phyloP scores from a whole-genome alignment of 2,329 filamentous ascomycete species.

The Mycogone perniciosa region DNA sequence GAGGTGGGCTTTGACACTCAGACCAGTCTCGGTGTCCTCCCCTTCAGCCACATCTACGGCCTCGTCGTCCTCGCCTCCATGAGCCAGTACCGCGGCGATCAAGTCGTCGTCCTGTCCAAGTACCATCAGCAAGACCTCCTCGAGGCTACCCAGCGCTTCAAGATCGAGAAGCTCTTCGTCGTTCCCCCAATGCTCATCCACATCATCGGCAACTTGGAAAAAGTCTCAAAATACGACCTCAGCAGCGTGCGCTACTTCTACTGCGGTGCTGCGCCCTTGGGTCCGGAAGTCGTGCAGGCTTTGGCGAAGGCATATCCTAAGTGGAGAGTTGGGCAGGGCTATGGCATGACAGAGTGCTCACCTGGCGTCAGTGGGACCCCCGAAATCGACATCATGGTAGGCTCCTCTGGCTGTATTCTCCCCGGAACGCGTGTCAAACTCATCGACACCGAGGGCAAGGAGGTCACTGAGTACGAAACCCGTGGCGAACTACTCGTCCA shows the following conservation, averaged over 20 bases:
- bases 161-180: slow-evolving; percentile 60
- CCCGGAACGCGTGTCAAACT: slow-evolving; percentile 59
- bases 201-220: slow-evolving; percentile 56
- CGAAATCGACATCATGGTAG: slow-evolving; percentile 56
- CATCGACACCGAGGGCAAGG: slow-evolving; percentile 58
- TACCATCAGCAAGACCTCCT: slow-evolving; percentile 67
- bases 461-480: slow-evolving; percentile 61
- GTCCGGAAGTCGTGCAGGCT: slow-evolving; percentile 59
- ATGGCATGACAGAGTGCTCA: slow-evolving; percentile 69
- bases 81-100: slow-evolving; percentile 64
- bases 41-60: slow-evolving; percentile 77
- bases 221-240: slow-evolving; percentile 60
- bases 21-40: slow-evolving; percentile 60
- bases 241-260: slow-evolving; percentile 59
- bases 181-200: slow-evolving; percentile 75
- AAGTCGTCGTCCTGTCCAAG: slow-evolving; percentile 64
- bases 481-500: slow-evolving; percentile 78
- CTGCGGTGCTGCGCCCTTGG: slow-evolving; percentile 70
- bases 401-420: slow-evolving; percentile 62
- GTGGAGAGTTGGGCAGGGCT: slow-evolving; percentile 65
- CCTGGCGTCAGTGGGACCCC: slow-evolving; percentile 58
- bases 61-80: slow-evolving; percentile 64
- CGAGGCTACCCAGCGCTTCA: slow-evolving; percentile 58
- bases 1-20: slow-evolving; percentile 33
- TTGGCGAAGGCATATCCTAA: slow-evolving; percentile 54